Conservation (phyloP, 208 protist genomes). For the Porcisia hertigi region DNA sequence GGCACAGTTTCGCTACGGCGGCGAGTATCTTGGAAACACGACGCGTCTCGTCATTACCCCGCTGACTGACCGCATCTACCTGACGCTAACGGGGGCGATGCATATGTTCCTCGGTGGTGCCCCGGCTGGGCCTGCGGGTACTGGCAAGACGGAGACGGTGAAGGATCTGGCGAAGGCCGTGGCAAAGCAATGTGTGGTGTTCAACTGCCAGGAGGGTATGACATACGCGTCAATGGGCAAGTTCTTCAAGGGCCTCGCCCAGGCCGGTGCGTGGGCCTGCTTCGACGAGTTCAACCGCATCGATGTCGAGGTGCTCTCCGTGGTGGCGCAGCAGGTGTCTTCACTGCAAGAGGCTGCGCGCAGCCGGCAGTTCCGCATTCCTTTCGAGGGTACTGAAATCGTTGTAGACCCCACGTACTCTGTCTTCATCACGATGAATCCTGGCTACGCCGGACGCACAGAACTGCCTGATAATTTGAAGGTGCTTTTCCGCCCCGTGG, state of each 20-base stretch:
- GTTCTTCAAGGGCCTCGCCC: constrained; percentile 97
- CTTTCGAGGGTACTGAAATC: constrained; percentile 96
- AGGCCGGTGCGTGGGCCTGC: constrained; percentile 96
- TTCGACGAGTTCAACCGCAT: constrained; percentile 99
- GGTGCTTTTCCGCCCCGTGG: constrained; percentile 96
- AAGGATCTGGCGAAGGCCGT: constrained; percentile 98
- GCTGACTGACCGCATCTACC: constrained; percentile 96
- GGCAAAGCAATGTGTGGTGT: constrained; percentile 97
- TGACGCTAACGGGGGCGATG: constrained; percentile 96
- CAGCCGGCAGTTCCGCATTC: constrained; percentile 80
- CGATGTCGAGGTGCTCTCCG: constrained; percentile 97
- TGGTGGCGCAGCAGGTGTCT: constrained; percentile 96
- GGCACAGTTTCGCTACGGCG: constrained; percentile 94
- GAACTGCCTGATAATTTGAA: constrained; percentile 98
- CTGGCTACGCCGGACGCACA: constrained; percentile 97
- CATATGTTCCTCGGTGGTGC: constrained; percentile 95
- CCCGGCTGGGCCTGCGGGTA: constrained; percentile 92
- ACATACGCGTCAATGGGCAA: constrained; percentile 97
- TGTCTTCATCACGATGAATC: constrained; percentile 99
- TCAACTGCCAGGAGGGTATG: constrained; percentile 98
- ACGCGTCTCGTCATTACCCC: constrained; percentile 97
- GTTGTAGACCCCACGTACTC: constrained; percentile 93
- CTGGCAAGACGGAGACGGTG: constrained; percentile 97
- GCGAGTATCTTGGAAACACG: constrained; percentile 97
- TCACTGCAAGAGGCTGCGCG: constrained; percentile 93